Conservation (phyloP, 345 rosid genomes). For the Melastoma malabathricum region DNA sequence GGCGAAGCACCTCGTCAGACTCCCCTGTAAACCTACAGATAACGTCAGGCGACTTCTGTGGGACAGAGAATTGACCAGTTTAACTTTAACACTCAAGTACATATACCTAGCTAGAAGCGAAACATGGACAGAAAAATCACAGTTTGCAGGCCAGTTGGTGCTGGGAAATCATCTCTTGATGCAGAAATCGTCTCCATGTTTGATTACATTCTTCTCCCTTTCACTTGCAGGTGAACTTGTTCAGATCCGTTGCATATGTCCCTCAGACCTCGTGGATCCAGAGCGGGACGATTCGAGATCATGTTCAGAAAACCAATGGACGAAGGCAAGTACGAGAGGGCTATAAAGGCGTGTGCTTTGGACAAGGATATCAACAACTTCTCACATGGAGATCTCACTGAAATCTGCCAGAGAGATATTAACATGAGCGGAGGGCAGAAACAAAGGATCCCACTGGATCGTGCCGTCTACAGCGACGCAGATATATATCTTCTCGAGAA, state of each 20-base stretch:
- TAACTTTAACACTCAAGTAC: conserved; percentile 34
- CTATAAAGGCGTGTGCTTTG: conserved; percentile 49
- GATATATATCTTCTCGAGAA: conserved; percentile 70
- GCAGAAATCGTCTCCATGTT: no score
- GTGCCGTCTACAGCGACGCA: conserved; percentile 64
- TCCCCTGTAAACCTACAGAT: conserved; percentile 24
- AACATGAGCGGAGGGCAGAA: conserved; percentile 94
- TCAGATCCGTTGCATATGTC: conserved; percentile 56
- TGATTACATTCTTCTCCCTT: not conserved
- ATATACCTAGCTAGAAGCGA: conserved; percentile 35
- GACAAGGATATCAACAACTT: conserved; percentile 55
- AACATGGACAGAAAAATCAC: conserved; percentile 50
- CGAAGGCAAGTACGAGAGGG: conserved; percentile 31
- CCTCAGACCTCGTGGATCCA: conserved; percentile 80
- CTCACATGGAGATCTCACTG: conserved; percentile 64
- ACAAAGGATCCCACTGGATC: conserved; percentile 71
- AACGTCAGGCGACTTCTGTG: conserved; percentile 48
- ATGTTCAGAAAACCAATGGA: conserved; percentile 62
- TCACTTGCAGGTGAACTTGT: conserved; percentile 32
- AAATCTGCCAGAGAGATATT: conserved; percentile 76
- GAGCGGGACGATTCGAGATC: conserved; percentile 64
- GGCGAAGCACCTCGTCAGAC: conserved; percentile 10
- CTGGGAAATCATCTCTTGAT: conserved; percentile 50
- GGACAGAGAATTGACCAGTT: conserved; percentile 33
- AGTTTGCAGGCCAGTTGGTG: conserved; percentile 68